Evolutionary conservation across 257 asterid species (phyloP), one percentile per base, ranked within the genome.

Genomic region (Solanum infundibuliforme): DNA sequence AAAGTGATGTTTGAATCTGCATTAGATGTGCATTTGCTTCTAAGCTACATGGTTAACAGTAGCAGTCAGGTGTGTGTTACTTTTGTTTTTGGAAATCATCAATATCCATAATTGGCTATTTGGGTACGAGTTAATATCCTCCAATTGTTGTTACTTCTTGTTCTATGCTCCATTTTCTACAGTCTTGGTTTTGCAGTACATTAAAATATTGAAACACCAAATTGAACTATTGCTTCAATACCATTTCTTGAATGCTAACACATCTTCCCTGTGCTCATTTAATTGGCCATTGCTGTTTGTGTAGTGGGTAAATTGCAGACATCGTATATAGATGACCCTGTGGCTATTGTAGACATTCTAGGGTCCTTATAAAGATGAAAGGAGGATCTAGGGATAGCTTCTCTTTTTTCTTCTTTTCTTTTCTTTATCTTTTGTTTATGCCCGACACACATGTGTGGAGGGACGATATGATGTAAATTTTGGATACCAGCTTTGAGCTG

Each of bases 1-100:
- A 94, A 92, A 93, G 94, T 93, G 92, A 93, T 95, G 98, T 92
- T 95, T 91, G 98, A 97, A 89, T 94, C 98, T 87, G 94, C 91
- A 79, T 88, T 97, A 87, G 98, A 95, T 88, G 91, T 97, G 87
- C 97, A 95, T 84, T 89, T 94, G 95, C 94, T 97, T 90, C 95
- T 97, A 87, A 92, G 92, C 94, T 97, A 95, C 89, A 91, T 97
- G 96, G 91, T 91, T 87, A 92, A 91, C 94, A 93, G 93, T 90
- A 92, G 98, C 88, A 98, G 98, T 85, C 98, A 95, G 99, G 99
- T 95, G 62, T 88, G 95, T 93, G 13, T 89, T 88, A 71, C 66
- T 88, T 85, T 46, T 77, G 25, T 79, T 79, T 41, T 79, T 43
- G 23, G 38, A 48, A 10, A 82, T 82, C 20, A 48, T 81, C 68